A percentile compares a stretch with the other conserved stretches of the same genome.
Conservation (phyloP, 495 filamentous ascomycete species). For the Penicillium bovifimosum region DNA sequence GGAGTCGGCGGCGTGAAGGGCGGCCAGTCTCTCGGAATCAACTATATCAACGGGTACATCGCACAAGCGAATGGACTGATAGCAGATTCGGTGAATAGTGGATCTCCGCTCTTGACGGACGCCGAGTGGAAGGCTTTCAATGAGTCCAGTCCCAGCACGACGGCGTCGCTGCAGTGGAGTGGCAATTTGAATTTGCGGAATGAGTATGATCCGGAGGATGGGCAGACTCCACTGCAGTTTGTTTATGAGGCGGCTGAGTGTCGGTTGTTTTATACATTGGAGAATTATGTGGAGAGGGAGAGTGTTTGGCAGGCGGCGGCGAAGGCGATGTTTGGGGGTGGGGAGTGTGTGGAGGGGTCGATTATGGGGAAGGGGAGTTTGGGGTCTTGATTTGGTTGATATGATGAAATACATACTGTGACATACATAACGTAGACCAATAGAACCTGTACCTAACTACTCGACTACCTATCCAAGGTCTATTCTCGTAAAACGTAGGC, state of each 20-base stretch:
- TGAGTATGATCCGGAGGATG: slow-evolving; percentile 28
- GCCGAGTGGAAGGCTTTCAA: slow-evolving; percentile 32
- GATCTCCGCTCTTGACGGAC: slow-evolving; percentile 24
- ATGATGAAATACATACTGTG: neutral
- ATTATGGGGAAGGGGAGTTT: slow-evolving; percentile 23
- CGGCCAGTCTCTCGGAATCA: slow-evolving; percentile 23
- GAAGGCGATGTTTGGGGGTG: slow-evolving; percentile 23
- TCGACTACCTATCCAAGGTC: neutral
- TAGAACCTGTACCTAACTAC: neutral
- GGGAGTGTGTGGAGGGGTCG: slow-evolving; percentile 25
- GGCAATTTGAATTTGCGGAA: slow-evolving; percentile 25
- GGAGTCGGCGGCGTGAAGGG: slow-evolving; percentile 58
- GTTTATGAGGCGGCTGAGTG: slow-evolving; percentile 37
- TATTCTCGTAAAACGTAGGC: neutral
- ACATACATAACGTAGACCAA: neutral
- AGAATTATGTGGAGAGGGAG: slow-evolving; percentile 23
- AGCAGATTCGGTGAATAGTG: slow-evolving; percentile 14
- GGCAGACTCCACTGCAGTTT: slow-evolving; percentile 31
- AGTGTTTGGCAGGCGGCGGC: slow-evolving; percentile 28
- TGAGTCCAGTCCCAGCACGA: slow-evolving; percentile 17
- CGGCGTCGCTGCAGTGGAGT: slow-evolving; percentile 18
- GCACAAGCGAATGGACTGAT: slow-evolving; percentile 18
- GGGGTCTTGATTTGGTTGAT: slow-evolving; percentile 7
- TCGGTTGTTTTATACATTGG: slow-evolving; percentile 32
- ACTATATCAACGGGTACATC: slow-evolving; percentile 33